phyloP scores from a whole-genome alignment of 108 stramenopile species.

The Aurantiochytrium sp. region DNA sequence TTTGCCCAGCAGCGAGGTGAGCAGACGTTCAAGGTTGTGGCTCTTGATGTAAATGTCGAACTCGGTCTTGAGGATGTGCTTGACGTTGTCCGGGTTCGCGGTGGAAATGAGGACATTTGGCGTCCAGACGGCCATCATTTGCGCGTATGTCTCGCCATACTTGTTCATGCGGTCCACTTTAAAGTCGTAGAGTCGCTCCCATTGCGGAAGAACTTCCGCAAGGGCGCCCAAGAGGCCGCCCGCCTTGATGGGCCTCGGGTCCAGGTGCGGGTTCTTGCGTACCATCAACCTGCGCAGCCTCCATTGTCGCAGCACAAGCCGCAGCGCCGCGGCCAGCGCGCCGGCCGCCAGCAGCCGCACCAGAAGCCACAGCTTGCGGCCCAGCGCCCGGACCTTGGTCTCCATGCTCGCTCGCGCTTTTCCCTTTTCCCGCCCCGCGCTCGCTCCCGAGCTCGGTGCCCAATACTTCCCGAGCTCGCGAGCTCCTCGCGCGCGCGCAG shows the following conservation, averaged over 20 bases:
- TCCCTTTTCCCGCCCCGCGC: no score
- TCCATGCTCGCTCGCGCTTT: no score
- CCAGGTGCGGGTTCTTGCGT: background rate
- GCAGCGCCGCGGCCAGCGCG: no score
- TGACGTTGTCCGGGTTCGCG: constrained; percentile 17
- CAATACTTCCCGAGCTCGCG: no score
- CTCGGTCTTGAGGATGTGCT: constrained; percentile 42
- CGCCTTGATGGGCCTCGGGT: background rate
- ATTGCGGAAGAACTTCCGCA: background rate
- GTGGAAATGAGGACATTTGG: background rate
- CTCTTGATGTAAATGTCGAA: constrained; percentile 54
- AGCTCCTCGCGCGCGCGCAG: no score
- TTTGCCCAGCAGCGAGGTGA: constrained; percentile 34
- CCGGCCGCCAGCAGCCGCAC: no score
- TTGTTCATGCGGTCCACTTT: background rate
- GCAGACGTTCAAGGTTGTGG: background rate
- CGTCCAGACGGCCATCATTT: background rate
- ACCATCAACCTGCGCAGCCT: no score
- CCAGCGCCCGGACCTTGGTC: no score
- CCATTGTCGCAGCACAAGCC: no score
- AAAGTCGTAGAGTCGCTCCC: background rate
- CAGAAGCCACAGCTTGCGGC: no score
- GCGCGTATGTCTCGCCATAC: background rate
- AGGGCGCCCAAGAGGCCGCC: background rate
- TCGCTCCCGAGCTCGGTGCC: no score